Conservation (phyloP, 768 basidiomycete genomes). For the Hemileccinum rubropunctum region DNA sequence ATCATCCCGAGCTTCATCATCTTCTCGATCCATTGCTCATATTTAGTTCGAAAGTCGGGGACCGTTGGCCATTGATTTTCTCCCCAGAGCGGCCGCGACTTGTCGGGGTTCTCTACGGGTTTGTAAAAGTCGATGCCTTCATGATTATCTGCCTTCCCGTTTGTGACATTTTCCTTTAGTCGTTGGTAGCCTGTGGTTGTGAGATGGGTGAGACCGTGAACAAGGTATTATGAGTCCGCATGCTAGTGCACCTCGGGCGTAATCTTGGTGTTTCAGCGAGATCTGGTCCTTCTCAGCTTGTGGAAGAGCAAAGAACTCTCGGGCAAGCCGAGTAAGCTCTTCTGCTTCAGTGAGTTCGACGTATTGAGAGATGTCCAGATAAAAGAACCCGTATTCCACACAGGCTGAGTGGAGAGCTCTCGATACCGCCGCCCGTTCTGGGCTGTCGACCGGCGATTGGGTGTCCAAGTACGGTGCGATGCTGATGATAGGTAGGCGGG, state of each 20-base stretch:
- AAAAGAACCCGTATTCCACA: constrained; percentile 85
- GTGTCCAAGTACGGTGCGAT: constrained; percentile 60
- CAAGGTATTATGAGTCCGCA: background rate
- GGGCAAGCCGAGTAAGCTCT: constrained; percentile 60
- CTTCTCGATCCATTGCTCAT: constrained; percentile 76
- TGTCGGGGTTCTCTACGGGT: constrained; percentile 69
- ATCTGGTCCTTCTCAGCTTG: constrained; percentile 79
- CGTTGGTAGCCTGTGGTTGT: constrained; percentile 64
- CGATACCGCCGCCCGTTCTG: constrained; percentile 43
- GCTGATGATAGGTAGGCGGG: constrained; percentile 65
- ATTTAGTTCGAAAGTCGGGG: constrained; percentile 55
- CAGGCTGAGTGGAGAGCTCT: constrained; percentile 71
- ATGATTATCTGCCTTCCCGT: constrained; percentile 80
- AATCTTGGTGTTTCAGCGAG: constrained; percentile 64
- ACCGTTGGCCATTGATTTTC: constrained; percentile 83
- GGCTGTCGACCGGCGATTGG: constrained; percentile 24
- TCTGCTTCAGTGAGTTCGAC: constrained; percentile 58
- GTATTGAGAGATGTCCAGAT: constrained; percentile 67
- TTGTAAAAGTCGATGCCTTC: constrained; percentile 84
- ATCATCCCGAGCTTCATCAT: constrained; percentile 81
- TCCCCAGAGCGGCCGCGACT: constrained; percentile 71
- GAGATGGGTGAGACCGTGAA: background rate
- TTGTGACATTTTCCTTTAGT: constrained; percentile 83
- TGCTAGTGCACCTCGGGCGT: constrained; percentile 64
- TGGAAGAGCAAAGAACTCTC: constrained; percentile 69